These are phyloP conservation scores for Cutaneotrichosporon sp. DNA, from an alignment of 1,284 basidiomycete genomes.

Conservation along the genomic window DNA sequence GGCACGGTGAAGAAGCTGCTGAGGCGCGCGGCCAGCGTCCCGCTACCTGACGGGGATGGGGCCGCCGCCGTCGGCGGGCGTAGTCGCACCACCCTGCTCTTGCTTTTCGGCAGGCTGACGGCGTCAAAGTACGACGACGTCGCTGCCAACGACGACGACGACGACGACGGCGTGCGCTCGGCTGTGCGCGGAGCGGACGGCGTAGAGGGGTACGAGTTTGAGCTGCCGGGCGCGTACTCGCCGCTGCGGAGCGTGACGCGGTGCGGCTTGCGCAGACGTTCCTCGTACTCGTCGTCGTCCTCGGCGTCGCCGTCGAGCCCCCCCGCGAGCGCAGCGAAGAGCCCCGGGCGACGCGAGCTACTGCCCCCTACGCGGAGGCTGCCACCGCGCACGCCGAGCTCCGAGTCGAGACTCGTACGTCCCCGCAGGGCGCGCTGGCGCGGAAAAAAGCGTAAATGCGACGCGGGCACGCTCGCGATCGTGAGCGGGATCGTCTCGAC, in stretches of 20 bases:
- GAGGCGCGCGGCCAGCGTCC: slow-evolving; percentile 2
- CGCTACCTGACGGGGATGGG: neutral
- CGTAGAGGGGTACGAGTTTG: no score
- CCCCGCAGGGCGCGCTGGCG: slow-evolving; percentile 1
- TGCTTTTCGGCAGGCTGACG: neutral
- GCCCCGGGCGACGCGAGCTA: neutral
- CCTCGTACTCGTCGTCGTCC: neutral
- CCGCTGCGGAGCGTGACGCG: neutral
- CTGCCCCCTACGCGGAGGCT: slow-evolving; percentile 2
- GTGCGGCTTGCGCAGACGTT: neutral
- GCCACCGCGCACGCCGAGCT: slow-evolving; percentile 1
- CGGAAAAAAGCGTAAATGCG: slow-evolving; percentile 47
- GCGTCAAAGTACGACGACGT: neutral
- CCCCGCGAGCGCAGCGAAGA: slow-evolving; percentile 1
- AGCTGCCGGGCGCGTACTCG: neutral
- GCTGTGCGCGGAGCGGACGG: neutral
- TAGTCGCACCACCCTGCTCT: slow-evolving; percentile 8
- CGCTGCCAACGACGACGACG: neutral
- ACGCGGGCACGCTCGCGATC: slow-evolving; percentile 41
- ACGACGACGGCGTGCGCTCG: slow-evolving; percentile 2
- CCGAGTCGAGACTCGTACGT: slow-evolving; percentile 20
- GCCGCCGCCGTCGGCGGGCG: slow-evolving; percentile 8
- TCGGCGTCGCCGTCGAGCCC: neutral
- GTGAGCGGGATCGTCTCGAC: neutral
- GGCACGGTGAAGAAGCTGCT: slow-evolving; percentile 12